Conservation (phyloP, 495 filamentous ascomycete genomes). For the Elaphomyces granulatus region DNA sequence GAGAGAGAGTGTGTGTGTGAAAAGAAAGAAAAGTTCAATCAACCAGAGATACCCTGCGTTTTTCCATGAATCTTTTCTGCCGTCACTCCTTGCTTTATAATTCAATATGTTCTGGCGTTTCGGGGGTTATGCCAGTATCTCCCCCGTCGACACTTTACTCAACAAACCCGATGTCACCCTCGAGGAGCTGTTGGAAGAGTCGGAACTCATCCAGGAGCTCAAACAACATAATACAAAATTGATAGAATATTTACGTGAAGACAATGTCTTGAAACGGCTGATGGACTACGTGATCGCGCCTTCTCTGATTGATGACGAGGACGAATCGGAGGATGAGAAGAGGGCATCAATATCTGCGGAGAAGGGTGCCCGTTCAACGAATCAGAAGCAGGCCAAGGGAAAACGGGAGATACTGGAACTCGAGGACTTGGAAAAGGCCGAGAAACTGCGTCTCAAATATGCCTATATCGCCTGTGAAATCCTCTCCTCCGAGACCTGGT, state of each 20-base stretch:
- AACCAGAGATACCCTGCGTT: conserved; percentile 3
- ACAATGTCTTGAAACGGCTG: conserved; percentile 70
- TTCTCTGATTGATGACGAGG: conserved; percentile 46
- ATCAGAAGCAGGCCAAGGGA: conserved; percentile 24
- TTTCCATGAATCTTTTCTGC: conserved; percentile 29
- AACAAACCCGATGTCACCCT: conserved; percentile 89
- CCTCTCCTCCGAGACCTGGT: conserved; percentile 92
- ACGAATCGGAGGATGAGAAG: conserved; percentile 40
- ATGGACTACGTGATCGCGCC: conserved; percentile 85
- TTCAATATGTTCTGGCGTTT: conserved; percentile 96
- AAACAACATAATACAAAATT: conserved; percentile 98
- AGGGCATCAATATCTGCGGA: too few relatives aligned
- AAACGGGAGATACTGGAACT: conserved; percentile 31
- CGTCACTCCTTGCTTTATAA: conserved; percentile 21
- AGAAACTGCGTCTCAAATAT: conserved; percentile 81
- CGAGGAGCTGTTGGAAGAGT: conserved; percentile 91
- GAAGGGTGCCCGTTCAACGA: conserved; percentile 36
- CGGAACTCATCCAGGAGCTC: conserved; percentile 89
- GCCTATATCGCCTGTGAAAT: conserved; percentile 87
- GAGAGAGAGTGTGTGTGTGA: too few relatives aligned
- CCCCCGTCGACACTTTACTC: conserved; percentile 87
- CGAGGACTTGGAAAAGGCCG: conserved; percentile 55
- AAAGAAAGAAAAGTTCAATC: neutral
- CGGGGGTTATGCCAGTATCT: conserved; percentile 94
- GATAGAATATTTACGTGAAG: conserved; percentile 85